Percentiles rank a stretch among this genome's conserved stretches.
Evolutionary conservation across 139 green algal species (phyloP).

Genomic region (Coccomyxa sp.): DNA sequence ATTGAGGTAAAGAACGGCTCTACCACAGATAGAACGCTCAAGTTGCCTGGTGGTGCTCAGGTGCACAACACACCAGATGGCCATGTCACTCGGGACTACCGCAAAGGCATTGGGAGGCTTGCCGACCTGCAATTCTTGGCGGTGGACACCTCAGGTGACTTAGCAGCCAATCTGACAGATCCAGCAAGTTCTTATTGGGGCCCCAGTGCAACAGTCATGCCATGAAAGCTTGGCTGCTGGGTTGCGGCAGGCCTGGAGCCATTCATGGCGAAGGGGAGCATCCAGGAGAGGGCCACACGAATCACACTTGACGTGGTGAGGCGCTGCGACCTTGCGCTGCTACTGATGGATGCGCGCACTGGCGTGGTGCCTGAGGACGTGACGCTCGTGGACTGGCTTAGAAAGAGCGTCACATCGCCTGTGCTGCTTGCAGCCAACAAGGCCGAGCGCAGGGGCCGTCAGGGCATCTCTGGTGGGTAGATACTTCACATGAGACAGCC

Average conservation of each 20-base stretch:
- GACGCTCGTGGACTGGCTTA: conserved; percentile 70
- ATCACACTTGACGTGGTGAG: conserved; percentile 56
- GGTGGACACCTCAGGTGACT: conserved; percentile 77
- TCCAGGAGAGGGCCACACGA: conserved; percentile 58
- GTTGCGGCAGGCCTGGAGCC: conserved; percentile 19
- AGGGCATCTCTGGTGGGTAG: not conserved
- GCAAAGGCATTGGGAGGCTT: conserved; percentile 64
- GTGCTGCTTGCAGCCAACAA: conserved; percentile 34
- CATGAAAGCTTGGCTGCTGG: no score
- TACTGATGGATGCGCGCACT: conserved; percentile 71
- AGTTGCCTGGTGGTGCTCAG: conserved; percentile 17
- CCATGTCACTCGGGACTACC: conserved; percentile 92
- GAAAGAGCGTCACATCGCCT: conserved; percentile 13
- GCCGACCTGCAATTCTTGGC: conserved; percentile 78
- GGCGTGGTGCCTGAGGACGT: conserved; percentile 55
- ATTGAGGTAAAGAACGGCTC: no score
- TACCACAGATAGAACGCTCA: no score
- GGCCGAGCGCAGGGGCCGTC: not conserved
- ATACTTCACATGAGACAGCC: no score
- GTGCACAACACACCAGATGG: conserved; percentile 83
- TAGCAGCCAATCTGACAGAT: no score
- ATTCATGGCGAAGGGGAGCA: conserved; percentile 29
- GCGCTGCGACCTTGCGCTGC: conserved; percentile 52
- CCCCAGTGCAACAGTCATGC: no score
- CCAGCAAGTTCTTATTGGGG: no score